Evolutionary conservation across 768 basidiomycete genomes (phyloP), one percentile per base, ranked within the genome.

Genomic region (Cystobasidium onofrii): DNA sequence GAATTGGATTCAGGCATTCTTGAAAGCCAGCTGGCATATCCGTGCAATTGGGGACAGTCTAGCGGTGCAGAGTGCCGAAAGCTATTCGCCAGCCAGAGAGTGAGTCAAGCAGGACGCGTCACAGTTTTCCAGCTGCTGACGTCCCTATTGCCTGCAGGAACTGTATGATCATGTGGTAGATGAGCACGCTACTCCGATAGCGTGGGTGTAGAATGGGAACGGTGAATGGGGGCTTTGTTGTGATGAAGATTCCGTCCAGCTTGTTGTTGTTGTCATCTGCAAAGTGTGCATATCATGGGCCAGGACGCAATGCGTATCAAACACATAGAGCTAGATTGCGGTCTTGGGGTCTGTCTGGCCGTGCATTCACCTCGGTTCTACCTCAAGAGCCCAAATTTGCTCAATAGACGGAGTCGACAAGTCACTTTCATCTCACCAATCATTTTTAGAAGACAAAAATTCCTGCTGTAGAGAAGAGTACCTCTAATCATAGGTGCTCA

Each of bases 1-100:
- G 63, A 64, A 64, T 27, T 64, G 44, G 63, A 64, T 43, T 64
- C 63, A 17, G 63, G 27, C 27, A 10, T 64, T 10, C 63, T 64
- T 17, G 63, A 64, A 41, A 64, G 63, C 44, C 63, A 64, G 23
- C 27, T 41, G 15, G 63, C 33, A 1, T 64, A 41, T 64, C 7
- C 36, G 4, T 64, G 63, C 44, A 25, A 9, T 12, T 41, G 36
- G 44, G 33, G 31, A 9, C 12, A 31, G 17, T 12, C 31, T 12
- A 43, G 36, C 13, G 63, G 39, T 7, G 7, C 36, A 4, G 27
- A 31, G 33, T 64, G 63, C 44, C 39, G 63, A 4, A n/a, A 46
- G 44, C 33, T 64, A 17, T 64, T 64, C 23, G 31, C 36, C 9
- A 41, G 39, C 17, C 63, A 64, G 39, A 64, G 29, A 27, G 63